Conservation (phyloP, 495 filamentous ascomycete species). For the Saxophila tyrrhenica region DNA sequence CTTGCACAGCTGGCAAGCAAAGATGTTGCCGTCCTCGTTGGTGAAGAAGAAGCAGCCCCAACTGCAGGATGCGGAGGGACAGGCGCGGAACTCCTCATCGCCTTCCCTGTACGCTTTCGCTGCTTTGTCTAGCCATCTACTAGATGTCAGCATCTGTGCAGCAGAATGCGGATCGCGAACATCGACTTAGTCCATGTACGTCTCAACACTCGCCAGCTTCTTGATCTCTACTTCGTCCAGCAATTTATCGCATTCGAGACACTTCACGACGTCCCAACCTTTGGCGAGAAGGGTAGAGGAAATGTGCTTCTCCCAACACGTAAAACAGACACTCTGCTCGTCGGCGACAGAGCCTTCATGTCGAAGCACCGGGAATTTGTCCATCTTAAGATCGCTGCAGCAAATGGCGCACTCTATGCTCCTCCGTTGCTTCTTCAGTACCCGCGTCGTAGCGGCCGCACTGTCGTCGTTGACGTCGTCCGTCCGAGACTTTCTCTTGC, state of each 20-base stretch:
- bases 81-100: not conserved
- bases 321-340: not conserved
- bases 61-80: not conserved
- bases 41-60: not conserved
- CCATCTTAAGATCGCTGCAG: not conserved
- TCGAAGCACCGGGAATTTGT: not conserved
- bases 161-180: not conserved
- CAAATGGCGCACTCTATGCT: not conserved
- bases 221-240: not conserved
- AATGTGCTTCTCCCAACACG: not conserved
- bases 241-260: not conserved
- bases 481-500: not conserved
- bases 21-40: slow-evolving; percentile 1
- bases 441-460: not conserved
- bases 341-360: not conserved
- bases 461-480: not conserved
- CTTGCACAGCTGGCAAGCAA: slow-evolving; percentile 25
- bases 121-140: slow-evolving; percentile 3
- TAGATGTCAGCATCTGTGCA: not conserved
- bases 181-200: not conserved
- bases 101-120: not conserved
- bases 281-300: not conserved
- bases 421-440: not conserved
- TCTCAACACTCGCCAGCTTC: not conserved
- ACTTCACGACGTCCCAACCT: not conserved